Conservation (phyloP, 495 filamentous ascomycete species). For the Tuber magnatum region DNA sequence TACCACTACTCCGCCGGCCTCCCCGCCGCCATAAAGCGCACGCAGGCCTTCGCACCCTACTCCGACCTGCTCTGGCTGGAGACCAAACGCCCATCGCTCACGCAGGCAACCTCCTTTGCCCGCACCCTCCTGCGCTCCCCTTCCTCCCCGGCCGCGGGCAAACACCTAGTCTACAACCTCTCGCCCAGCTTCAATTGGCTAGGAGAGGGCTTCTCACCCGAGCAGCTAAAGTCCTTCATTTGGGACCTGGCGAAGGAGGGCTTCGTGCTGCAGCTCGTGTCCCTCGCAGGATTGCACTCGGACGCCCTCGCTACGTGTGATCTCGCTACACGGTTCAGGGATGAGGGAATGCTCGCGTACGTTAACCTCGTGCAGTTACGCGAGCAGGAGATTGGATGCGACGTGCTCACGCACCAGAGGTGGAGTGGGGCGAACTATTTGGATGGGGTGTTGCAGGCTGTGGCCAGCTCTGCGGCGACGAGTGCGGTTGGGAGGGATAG, state of each 20-base stretch:
- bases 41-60: slow-evolving; percentile 81
- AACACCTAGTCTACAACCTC: slow-evolving; percentile 93
- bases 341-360: slow-evolving; percentile 90
- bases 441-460: slow-evolving; percentile 84
- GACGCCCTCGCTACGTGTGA: slow-evolving; percentile 83
- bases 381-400: slow-evolving; percentile 87
- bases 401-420: slow-evolving; percentile 96
- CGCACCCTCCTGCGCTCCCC: slow-evolving; percentile 55
- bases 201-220: slow-evolving; percentile 79
- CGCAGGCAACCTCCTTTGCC: slow-evolving; percentile 66
- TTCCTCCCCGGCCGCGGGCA: slow-evolving; percentile 47
- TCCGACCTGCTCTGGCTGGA: slow-evolving; percentile 97
- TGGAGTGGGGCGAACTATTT: slow-evolving; percentile 93
- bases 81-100: slow-evolving; percentile 77
- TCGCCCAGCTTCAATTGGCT: slow-evolving; percentile 98
- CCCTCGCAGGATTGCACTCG: slow-evolving; percentile 80
- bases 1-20: slow-evolving; percentile 93
- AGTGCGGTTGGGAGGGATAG: slow-evolving; percentile 48
- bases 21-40: slow-evolving; percentile 82
- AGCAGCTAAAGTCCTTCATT: slow-evolving; percentile 73
- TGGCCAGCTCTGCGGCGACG: slow-evolving; percentile 65
- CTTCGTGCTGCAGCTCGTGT: slow-evolving; percentile 89
- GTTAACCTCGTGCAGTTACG: slow-evolving; percentile 78
- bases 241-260: slow-evolving; percentile 93
- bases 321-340: slow-evolving; percentile 72